Evolutionary conservation across 2,329 filamentous ascomycete genomes (phyloP), one percentile per base, ranked within the genome.

Genomic region (Drechslerella stenobrocha): DNA sequence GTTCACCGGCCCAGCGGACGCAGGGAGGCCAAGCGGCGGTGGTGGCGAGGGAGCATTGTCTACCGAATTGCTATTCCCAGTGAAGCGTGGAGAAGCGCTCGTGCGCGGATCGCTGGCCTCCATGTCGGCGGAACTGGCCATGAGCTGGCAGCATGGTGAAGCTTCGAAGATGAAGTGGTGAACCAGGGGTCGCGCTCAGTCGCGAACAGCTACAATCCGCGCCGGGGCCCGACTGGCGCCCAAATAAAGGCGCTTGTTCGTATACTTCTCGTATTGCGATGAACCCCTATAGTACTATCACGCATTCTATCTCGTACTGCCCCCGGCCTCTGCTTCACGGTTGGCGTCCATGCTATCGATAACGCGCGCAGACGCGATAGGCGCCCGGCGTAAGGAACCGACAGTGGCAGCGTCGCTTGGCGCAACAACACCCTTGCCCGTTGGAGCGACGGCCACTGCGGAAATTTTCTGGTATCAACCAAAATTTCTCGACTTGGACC

Each of bases 401-500:
- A 47, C 20, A 22, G 22, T 32, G 60, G 58, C 52, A 66, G 52
- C 40, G 59, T 67, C 8, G 24, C 50, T 67, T 67, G 55, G 63
- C 55, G 37, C 15, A 32, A 22, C 58, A 42, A 58, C n/a, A n/a
- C n/a, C 37, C 44, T 47, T 40, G 61, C 30, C 46, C 51, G 52
- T 32, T 50, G 48, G 55, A 23, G 35, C 32, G 51, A 32, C 4
- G 11, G 48, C 44, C 37, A 22, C 28, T 50, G 55, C 63, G 63
- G 60, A 67, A 67, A 66, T 48, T 66, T 42, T 66, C 56, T 56
- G 51, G 30, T 40, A 47, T 53, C 61, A 66, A 66, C 61, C 61
- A 66, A 66, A 66, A 66, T 66, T 66, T 66, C 47, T 66, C 18
- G 32, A 30, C 35, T 45, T 45, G 37, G 30, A 35, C 24, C 37